Evolutionary conservation across 129 eudicot species (phyloP).

Genomic region (Lactuca sativa): DNA sequence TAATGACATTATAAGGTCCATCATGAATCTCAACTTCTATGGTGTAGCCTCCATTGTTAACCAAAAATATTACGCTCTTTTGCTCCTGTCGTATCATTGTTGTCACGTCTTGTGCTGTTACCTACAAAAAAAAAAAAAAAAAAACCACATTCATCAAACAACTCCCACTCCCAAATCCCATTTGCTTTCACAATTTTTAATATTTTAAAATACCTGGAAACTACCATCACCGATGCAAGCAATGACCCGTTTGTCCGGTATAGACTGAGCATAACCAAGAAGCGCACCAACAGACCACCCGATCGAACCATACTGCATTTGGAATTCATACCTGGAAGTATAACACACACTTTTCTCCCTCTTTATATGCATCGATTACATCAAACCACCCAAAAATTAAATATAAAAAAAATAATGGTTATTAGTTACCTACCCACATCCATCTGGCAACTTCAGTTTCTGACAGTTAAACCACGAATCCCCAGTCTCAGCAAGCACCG

Average conservation of each 20-base stretch:
- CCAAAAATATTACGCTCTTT: constrained; percentile 46
- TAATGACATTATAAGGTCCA: constrained; percentile 57
- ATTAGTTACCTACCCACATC: constrained; percentile 52
- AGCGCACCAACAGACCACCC: constrained; percentile 75
- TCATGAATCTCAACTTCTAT: constrained; percentile 64
- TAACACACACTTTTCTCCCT: constrained; percentile 40
- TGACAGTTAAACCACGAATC: constrained; percentile 76
- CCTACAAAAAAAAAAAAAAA: constrained; percentile 18
- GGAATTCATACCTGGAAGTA: constrained; percentile 54
- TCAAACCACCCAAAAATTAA: neutral
- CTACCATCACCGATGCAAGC: constrained; percentile 61
- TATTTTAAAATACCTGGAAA: constrained; percentile 40
- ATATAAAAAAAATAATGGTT: neutral
- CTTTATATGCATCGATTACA: constrained; percentile 18
- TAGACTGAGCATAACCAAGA: constrained; percentile 61
- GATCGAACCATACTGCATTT: constrained; percentile 70
- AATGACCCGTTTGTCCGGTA: constrained; percentile 53
- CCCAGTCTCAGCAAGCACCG: constrained; percentile 69
- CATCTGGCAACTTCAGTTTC: constrained; percentile 52
- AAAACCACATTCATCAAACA: neutral
- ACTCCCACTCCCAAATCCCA: too few species aligned
- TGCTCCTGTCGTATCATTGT: constrained; percentile 52
- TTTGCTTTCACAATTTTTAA: too few species aligned
- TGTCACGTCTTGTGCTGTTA: constrained; percentile 53
- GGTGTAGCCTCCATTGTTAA: constrained; percentile 61